phyloP scores from a whole-genome alignment of 495 filamentous ascomycete genomes.

The Margaritispora aquatica region DNA sequence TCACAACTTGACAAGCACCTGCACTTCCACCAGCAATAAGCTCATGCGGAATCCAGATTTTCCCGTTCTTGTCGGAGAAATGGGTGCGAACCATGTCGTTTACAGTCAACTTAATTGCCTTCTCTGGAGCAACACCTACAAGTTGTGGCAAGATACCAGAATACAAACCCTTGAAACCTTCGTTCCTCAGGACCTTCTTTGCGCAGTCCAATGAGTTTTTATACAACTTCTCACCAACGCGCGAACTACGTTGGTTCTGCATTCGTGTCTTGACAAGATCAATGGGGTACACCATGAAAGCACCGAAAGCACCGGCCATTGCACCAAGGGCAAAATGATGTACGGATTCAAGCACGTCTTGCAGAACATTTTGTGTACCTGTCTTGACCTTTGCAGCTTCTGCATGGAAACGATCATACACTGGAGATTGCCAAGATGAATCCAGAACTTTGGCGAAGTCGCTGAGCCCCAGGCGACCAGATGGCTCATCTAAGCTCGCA shows the following conservation, averaged over 20 bases:
- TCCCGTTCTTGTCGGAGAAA: slow-evolving; percentile 69
- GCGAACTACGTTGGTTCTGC: slow-evolving; percentile 86
- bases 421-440: slow-evolving; percentile 69
- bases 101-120: slow-evolving; percentile 97
- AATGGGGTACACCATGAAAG: slow-evolving; percentile 98
- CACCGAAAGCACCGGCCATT: slow-evolving; percentile 90
- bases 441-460: slow-evolving; percentile 96
- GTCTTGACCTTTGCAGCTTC: slow-evolving; percentile 41
- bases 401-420: slow-evolving; percentile 35
- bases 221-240: slow-evolving; percentile 83
- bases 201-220: slow-evolving; percentile 95
- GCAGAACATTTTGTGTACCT: slow-evolving; percentile 43
- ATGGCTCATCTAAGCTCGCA: slow-evolving; percentile 82
- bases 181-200: slow-evolving; percentile 84
- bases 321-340: slow-evolving; percentile 88
- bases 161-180: slow-evolving; percentile 85
- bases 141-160: slow-evolving; percentile 92
- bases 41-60: slow-evolving; percentile 68
- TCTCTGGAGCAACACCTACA: slow-evolving; percentile 95
- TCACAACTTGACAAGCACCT: slow-evolving; percentile 93
- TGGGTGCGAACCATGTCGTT: slow-evolving; percentile 83
- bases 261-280: slow-evolving; percentile 97
- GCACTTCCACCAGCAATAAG: slow-evolving; percentile 84
- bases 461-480: slow-evolving; percentile 69
- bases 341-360: slow-evolving; percentile 64